phyloP scores from a whole-genome alignment of 176 grass and related monocot species.

The Tuctoria greenei region DNA sequence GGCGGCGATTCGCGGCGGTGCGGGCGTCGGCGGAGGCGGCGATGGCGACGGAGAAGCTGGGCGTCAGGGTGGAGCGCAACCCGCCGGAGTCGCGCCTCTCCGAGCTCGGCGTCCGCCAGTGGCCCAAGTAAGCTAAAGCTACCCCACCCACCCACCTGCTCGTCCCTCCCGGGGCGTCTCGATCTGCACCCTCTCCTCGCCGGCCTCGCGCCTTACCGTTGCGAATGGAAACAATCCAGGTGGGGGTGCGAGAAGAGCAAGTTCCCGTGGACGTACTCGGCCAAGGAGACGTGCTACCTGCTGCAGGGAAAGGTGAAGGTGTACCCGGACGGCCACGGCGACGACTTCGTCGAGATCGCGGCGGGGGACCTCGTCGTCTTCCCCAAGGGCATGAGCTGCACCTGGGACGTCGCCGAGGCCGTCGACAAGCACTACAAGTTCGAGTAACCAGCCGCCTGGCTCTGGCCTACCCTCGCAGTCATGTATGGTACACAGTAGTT shows the following conservation, averaged over 20 bases:
- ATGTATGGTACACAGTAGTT: background rate
- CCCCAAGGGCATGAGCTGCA: constrained; percentile 92
- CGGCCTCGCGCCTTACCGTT: background rate
- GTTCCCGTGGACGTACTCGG: constrained; percentile 86
- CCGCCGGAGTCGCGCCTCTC: constrained; percentile 76
- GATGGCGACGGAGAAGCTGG: constrained; percentile 87
- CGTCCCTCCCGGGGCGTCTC: background rate
- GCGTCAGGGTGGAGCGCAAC: constrained; percentile 77
- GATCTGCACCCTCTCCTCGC: background rate
- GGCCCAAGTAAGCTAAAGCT: constrained; percentile 80
- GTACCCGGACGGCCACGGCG: constrained; percentile 77
- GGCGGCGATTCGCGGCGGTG: constrained; percentile 30
- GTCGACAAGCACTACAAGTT: constrained; percentile 97
- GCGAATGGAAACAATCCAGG: constrained; percentile 32
- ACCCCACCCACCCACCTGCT: background rate
- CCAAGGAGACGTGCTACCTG: constrained; percentile 96
- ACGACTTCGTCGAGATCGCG: constrained; percentile 82
- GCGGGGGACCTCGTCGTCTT: constrained; percentile 92
- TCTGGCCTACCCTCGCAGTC: background rate
- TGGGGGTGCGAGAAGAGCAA: constrained; percentile 89
- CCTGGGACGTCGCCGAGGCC: constrained; percentile 86
- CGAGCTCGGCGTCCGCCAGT: constrained; percentile 73
- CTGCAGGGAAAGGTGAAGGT: constrained; percentile 98
- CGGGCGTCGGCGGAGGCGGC: constrained; percentile 58
- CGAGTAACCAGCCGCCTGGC: constrained; percentile 41